These are phyloP conservation scores for Aspergillus neoniger DNA, from an alignment of 2,329 filamentous ascomycete genomes.

Conservation along the genomic window DNA sequence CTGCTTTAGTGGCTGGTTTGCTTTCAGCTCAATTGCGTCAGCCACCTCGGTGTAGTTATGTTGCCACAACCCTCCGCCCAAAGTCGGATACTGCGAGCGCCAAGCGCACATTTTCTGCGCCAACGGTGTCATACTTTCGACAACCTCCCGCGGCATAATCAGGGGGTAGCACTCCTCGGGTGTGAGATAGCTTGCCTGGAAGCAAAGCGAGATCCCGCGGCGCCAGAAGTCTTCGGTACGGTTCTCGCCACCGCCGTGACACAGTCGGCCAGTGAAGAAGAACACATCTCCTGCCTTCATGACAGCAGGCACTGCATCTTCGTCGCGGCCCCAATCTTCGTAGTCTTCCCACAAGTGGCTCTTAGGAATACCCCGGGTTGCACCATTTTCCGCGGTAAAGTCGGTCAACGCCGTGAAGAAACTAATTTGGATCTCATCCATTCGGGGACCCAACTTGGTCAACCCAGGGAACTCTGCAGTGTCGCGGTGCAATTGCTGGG, in stretches of 20 bases:
- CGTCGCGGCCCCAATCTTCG: background rate
- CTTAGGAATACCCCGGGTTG: constrained; percentile 5
- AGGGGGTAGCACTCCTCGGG: constrained; percentile 16
- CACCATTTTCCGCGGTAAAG: constrained; percentile 10
- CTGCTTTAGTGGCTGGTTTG: background rate
- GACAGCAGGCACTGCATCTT: constrained; percentile 17
- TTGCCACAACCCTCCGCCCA: background rate
- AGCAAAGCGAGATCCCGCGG: constrained; percentile 16
- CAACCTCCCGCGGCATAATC: background rate
- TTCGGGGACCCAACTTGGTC: background rate
- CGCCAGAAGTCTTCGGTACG: constrained; percentile 10
- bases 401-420: constrained; percentile 17
- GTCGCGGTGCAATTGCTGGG: constrained; percentile 17
- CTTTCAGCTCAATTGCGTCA: background rate
- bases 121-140: background rate
- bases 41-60: background rate
- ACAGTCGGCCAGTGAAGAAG: constrained; percentile 17
- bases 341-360: constrained; percentile 6
- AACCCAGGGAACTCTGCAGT: constrained; percentile 3
- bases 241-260: constrained; percentile 24
- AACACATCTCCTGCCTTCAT: constrained; percentile 23
- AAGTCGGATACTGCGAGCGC: background rate
- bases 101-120: background rate
- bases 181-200: constrained; percentile 17
- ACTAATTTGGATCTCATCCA: constrained; percentile 16